Base-by-base conservation (phyloP, 116 monocot species). In the Phalaenopsis hybrid region DNA sequence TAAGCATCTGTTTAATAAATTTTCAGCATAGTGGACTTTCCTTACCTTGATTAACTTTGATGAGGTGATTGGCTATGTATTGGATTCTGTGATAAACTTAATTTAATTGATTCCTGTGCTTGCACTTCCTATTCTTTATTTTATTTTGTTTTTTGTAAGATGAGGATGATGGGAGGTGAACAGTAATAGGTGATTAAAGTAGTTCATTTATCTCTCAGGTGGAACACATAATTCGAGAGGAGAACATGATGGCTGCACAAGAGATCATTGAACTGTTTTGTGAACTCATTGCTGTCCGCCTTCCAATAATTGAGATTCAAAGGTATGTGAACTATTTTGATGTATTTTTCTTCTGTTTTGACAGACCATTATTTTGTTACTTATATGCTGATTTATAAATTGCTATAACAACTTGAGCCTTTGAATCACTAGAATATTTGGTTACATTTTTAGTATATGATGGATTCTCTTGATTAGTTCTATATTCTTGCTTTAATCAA, bases 181-280 rank as follows among this genome's bases (percentile, higher is more conserved):
- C 43, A 5, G 20, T 75, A 10, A 75, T 46, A 45, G 45, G 5
- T 37, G 41, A 74, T 75, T 73, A 44, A 65, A 75, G 44, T 45
- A 23, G 31, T 57, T 73, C 25, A 45, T 33, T 79, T 79, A 70
- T 10, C 18, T 90, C 79, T 78, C 79, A 99, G 99, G 95, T 99
- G 75, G 99, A 99, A 74, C 95, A 99, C 82, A 94, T 99, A 34
- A 94, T 99, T 70, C 87, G 95, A 49, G 99, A 95, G 84, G 95
- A 99, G 87, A 99, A 99, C 80, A 94, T 92, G 91, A 95, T 99
- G 94, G 95, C 99, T 21, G 94, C 99, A n/a, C 99, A 99, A 83
- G 99, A 95, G 87, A 95, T 95, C 43, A 76, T 99, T 43, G 99
- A 99, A 84, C 81, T 99, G 58, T 99, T 94, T 65, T 95, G 95